Percentiles rank a stretch among this genome's conserved stretches.
Evolutionary conservation across 2,329 filamentous ascomycete species (phyloP).

Genomic region (Pseudocercospora crystallina): DNA sequence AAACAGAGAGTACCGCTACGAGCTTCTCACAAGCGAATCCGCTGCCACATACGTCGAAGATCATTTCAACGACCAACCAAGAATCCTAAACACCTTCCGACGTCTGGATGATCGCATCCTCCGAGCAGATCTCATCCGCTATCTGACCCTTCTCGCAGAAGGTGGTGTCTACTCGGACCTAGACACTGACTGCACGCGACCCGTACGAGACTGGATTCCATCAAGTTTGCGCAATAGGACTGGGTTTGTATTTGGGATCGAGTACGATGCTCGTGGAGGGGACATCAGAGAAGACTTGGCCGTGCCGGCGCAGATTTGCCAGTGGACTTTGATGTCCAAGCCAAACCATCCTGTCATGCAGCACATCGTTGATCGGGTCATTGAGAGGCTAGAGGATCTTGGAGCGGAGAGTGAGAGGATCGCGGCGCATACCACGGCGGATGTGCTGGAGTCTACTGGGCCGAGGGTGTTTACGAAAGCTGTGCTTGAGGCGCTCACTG

Average conservation of each 20-base stretch:
- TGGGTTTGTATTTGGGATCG: slow-evolving; percentile 20
- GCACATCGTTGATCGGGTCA: no score
- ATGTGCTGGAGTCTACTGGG: no score
- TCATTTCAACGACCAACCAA: slow-evolving; percentile 10
- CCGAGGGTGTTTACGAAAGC: no score
- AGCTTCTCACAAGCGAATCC: slow-evolving; percentile 14
- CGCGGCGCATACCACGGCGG: no score
- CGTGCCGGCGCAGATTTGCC: slow-evolving; percentile 13
- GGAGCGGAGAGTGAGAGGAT: no score
- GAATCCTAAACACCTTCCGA: slow-evolving; percentile 16
- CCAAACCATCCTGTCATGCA: neutral
- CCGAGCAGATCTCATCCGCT: slow-evolving; percentile 22
- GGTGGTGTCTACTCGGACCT: slow-evolving; percentile 25
- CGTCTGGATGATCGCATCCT: slow-evolving; percentile 11
- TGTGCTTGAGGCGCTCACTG: no score
- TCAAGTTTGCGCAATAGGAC: slow-evolving; percentile 2
- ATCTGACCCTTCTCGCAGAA: slow-evolving; percentile 20
- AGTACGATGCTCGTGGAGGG: slow-evolving; percentile 20
- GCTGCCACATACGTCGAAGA: slow-evolving; percentile 18
- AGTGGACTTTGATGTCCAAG: slow-evolving; percentile 15
- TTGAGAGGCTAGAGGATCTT: no score
- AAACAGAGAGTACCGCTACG: slow-evolving; percentile 19
- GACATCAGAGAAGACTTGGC: slow-evolving; percentile 7
- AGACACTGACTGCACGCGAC: slow-evolving; percentile 20
- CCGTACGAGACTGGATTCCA: slow-evolving; percentile 21